Evolutionary conservation across 2,329 filamentous ascomycete genomes (phyloP).

Genomic region (Exutisphaerella laricina): DNA sequence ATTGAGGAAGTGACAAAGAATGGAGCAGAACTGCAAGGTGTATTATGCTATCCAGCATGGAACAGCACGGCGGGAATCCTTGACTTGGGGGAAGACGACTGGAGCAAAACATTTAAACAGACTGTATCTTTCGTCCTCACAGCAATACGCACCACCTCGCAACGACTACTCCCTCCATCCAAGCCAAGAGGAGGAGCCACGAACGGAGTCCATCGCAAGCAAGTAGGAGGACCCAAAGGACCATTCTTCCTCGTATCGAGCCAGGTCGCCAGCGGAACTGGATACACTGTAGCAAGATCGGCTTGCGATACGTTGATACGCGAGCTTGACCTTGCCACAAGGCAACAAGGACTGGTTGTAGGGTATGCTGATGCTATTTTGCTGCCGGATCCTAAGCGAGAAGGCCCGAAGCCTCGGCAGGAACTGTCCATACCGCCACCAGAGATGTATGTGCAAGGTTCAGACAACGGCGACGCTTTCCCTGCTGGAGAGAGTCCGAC

Average conservation of each 20-base stretch:
- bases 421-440: background rate
- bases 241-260: constrained; percentile 21
- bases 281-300: constrained; percentile 11
- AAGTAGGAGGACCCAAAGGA: constrained; percentile 6
- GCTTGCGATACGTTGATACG: constrained; percentile 14
- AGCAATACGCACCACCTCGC: constrained; percentile 12
- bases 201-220: constrained; percentile 4
- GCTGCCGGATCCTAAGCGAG: constrained; percentile 17
- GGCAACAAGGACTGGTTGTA: constrained; percentile 13
- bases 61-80: constrained; percentile 6
- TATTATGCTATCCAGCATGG: constrained; percentile 25
- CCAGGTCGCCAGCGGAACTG: constrained; percentile 10
- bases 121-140: constrained; percentile 27
- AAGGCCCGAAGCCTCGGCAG: constrained; percentile 7
- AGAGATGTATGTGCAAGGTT: constrained; percentile 1
- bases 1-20: constrained; percentile 14
- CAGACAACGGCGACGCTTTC: constrained; percentile 16
- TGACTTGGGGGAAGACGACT: constrained; percentile 17
- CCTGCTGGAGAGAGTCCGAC: constrained; percentile 29
- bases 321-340: constrained; percentile 17
- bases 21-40: constrained; percentile 19
- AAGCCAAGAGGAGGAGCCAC: background rate
- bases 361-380: constrained; percentile 20
- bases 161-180: constrained; percentile 5
- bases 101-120: constrained; percentile 19